Percentiles rank a stretch among this genome's conserved stretches.
Evolutionary conservation across 352 stramenopile species (phyloP).

Genomic region (Globisporangium uncinulatum): DNA sequence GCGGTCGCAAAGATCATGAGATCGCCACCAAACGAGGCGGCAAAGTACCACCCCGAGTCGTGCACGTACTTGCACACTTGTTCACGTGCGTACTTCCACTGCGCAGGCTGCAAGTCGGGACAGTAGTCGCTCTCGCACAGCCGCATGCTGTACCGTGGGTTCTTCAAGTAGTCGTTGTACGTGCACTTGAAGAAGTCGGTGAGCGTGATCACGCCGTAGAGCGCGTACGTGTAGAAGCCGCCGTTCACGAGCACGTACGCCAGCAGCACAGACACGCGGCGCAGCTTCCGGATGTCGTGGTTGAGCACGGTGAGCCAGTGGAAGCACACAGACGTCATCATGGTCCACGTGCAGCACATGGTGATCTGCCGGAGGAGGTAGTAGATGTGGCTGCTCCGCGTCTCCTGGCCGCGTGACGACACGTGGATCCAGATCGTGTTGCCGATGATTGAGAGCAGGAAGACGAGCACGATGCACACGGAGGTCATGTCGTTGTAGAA

Average conservation of each 20-base stretch:
- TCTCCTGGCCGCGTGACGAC: constrained; percentile 37
- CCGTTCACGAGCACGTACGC: constrained; percentile 59
- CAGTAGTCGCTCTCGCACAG: constrained; percentile 73
- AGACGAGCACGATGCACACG: constrained; percentile 67
- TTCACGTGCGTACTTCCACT: constrained; percentile 71
- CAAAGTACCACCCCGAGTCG: constrained; percentile 63
- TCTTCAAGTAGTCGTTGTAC: constrained; percentile 86
- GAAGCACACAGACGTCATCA: constrained; percentile 85
- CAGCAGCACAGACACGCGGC: constrained; percentile 47
- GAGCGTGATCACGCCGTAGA: constrained; percentile 69
- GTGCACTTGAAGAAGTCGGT: constrained; percentile 81
- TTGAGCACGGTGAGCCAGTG: constrained; percentile 78
- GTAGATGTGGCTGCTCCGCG: constrained; percentile 60
- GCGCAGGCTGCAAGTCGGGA: constrained; percentile 68
- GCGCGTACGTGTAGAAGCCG: constrained; percentile 55
- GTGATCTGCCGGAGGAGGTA: constrained; percentile 67
- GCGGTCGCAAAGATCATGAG: constrained; percentile 60
- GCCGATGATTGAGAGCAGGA: constrained; percentile 60
- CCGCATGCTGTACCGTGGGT: constrained; percentile 61
- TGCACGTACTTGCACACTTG: constrained; percentile 62
- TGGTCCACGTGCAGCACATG: constrained; percentile 73
- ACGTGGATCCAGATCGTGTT: constrained; percentile 83
- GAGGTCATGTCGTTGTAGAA: constrained; percentile 88
- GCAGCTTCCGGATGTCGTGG: constrained; percentile 51
- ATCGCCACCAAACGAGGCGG: constrained; percentile 37